Percentiles rank a stretch among this genome's conserved stretches.
phyloP scores from a whole-genome alignment of 108 stramenopile species.

The Phaeodactylum tricornutum region DNA sequence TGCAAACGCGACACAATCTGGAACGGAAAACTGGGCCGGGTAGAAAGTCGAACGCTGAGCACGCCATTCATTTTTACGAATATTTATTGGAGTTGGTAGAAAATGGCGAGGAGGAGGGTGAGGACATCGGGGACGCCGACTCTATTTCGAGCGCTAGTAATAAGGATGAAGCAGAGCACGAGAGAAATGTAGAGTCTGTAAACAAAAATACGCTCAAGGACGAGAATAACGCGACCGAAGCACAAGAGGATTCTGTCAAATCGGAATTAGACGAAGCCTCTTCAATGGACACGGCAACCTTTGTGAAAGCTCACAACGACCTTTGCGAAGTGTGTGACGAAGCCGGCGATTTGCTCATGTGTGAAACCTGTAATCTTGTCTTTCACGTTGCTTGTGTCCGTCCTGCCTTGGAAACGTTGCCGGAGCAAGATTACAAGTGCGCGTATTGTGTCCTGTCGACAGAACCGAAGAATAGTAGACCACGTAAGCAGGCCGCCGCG shows the following conservation, averaged over 20 bases:
- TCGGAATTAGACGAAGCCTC: no score
- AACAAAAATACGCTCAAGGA: conserved; percentile 1
- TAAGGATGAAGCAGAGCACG: conserved; percentile 14
- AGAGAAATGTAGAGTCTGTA: not conserved
- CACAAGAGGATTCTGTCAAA: no score
- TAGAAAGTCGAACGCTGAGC: conserved; percentile 40
- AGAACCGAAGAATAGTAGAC: conserved; percentile 51
- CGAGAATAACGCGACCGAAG: no score
- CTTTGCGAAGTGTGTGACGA: conserved; percentile 80
- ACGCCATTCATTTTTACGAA: conserved; percentile 52
- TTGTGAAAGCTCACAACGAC: conserved; percentile 80
- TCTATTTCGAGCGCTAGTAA: no score
- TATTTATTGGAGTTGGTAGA: conserved; percentile 20
- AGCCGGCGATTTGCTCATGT: conserved; percentile 75
- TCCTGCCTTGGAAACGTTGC: conserved; percentile 43
- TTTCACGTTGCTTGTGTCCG: conserved; percentile 87
- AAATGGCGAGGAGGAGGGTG: conserved; percentile 3
- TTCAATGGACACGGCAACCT: not conserved
- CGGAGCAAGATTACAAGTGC: conserved; percentile 56
- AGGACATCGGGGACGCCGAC: conserved; percentile 16
- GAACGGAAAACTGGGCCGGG: conserved; percentile 36
- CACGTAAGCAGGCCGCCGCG: conserved; percentile 38
- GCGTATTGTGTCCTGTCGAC: conserved; percentile 48
- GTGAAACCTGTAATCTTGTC: conserved; percentile 85
- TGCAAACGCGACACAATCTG: conserved; percentile 10